Percentiles rank a stretch among this genome's conserved stretches.
Evolutionary conservation across 257 asterid genomes (phyloP).

Genomic region (Mitragyna speciosa): DNA sequence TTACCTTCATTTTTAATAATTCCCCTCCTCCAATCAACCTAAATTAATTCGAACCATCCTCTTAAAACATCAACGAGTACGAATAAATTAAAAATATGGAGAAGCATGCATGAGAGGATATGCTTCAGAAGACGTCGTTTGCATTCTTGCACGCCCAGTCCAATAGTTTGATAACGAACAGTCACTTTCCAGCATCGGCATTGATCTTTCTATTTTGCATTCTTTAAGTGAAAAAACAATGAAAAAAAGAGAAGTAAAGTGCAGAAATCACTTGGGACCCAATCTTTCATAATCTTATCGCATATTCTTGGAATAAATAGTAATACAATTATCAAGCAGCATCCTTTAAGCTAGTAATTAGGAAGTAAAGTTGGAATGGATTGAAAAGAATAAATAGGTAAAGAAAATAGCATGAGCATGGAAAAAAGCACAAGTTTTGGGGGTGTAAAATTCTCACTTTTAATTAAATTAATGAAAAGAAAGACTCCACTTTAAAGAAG

Average conservation of each 20-base stretch:
- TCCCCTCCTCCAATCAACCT: neutral
- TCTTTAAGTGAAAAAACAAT: neutral
- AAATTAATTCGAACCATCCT: neutral
- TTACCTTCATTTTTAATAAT: no score
- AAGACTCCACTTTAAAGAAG: conserved; percentile 31
- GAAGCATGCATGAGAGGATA: neutral
- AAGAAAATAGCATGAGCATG: neutral
- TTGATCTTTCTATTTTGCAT: no score
- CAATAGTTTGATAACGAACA: no score
- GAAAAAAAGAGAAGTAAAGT: neutral
- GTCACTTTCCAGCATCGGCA: no score
- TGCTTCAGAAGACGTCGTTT: neutral
- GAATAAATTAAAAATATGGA: no score
- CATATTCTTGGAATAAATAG: conserved; percentile 9
- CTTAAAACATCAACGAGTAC: neutral
- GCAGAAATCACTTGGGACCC: neutral
- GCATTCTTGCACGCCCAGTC: neutral
- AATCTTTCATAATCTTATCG: neutral
- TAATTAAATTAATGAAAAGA: conserved; percentile 25
- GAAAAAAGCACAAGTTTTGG: neutral
- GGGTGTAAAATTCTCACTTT: conserved; percentile 23
- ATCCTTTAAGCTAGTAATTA: neutral
- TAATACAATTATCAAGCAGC: neutral
- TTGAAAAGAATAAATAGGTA: conserved; percentile 18
- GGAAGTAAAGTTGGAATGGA: conserved; percentile 1